Evolutionary conservation across 495 filamentous ascomycete species (phyloP), one percentile per base, ranked within the genome.

Genomic region (Penicillium cosmopolitanum): DNA sequence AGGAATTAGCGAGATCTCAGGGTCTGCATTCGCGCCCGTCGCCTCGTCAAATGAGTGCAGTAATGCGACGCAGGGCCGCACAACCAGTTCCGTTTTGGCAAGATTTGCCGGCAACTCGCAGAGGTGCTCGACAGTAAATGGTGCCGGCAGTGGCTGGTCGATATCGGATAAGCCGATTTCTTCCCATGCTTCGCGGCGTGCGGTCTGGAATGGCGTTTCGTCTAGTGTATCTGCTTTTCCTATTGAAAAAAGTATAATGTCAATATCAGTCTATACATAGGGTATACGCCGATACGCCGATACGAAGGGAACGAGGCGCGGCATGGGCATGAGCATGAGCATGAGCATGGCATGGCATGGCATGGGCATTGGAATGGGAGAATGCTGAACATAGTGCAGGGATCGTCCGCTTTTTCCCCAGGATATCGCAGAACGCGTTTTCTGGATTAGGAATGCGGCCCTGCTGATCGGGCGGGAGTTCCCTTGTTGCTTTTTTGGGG

Each of bases 101-200:
- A 96, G 84, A 66, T 85, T 89, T 44, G 85, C 82, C 35, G 93
- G 93, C 4, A 96, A 80, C 72, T 91, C 85, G 73, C 90, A 91
- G 53, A 97, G 84, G 60, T 92, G 89, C 72, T 96, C 91, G 63
- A 96, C 86, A 51, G 78, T 68, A 75, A 95, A 96, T 5, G 89
- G 89, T 0, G 72, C 62, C 0, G 89, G 89, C 12, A 95, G 77
- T 55, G 82, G 78, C 43, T 74, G 65, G 65, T 85, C 77, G 63
- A 85, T 82, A 52, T 84, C 79, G 8, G 93, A 89, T 0, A 97
- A 84, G 1, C 93, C 93, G 69, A 97, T 96, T 74, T 97, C 93
- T 67, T 97, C 93, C 67, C 80, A 86, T 12, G 93, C 92, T 82
- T 97, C 93, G 68, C 93, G 85, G 18, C 92, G 86, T 21, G 93